Evolutionary conservation across 805 yeast species (phyloP).

Genomic region (Saccharomyces eubayanus): DNA sequence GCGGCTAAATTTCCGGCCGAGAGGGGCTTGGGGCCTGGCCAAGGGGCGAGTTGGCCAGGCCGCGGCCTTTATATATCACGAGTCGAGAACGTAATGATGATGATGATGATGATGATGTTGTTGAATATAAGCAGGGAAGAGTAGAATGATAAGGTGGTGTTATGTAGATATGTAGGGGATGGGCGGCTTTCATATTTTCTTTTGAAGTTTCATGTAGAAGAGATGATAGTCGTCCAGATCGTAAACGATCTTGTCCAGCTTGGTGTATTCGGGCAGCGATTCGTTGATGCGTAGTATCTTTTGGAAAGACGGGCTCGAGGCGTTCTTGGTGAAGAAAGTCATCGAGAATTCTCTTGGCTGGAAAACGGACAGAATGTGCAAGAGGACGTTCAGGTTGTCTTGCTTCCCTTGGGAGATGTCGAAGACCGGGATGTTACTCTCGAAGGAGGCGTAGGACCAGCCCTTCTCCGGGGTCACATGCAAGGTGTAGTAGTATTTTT

Average conservation of each 20-base stretch:
- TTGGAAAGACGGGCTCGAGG: constrained; percentile 28
- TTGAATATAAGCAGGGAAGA: background rate
- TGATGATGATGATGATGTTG: background rate
- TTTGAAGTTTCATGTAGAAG: constrained; percentile 58
- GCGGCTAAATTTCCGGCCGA: background rate
- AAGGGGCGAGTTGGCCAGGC: background rate
- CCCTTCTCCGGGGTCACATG: constrained; percentile 92
- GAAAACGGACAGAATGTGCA: constrained; percentile 54
- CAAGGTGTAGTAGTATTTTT: constrained; percentile 65
- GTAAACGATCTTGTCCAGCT: constrained; percentile 60
- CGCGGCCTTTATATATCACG: no score
- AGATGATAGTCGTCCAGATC: constrained; percentile 69
- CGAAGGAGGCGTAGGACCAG: constrained; percentile 95
- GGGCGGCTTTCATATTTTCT: background rate
- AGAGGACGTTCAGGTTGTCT: constrained; percentile 47
- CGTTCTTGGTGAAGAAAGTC: constrained; percentile 37
- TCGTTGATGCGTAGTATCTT: constrained; percentile 29
- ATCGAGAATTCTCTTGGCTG: constrained; percentile 69
- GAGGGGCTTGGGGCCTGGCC: background rate
- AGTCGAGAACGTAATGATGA: background rate
- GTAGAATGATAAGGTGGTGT: background rate
- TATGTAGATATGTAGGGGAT: background rate
- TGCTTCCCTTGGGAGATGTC: constrained; percentile 30
- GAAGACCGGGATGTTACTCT: constrained; percentile 63
- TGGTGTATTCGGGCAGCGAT: constrained; percentile 37